Evolutionary conservation across 768 basidiomycete genomes (phyloP).

Genomic region (Bullera alba): DNA sequence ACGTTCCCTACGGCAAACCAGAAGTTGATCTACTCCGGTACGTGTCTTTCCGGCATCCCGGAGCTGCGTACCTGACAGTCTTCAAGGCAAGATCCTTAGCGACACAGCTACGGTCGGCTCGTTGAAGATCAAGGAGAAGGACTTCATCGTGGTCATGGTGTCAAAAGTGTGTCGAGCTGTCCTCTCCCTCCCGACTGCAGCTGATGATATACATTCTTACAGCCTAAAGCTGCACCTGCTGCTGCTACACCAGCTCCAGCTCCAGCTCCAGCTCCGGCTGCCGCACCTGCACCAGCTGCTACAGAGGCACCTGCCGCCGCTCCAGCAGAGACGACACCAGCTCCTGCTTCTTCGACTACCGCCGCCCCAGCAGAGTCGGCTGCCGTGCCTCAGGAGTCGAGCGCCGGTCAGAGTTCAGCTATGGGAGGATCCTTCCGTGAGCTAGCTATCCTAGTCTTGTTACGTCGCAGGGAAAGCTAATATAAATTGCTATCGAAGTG

Average conservation of each 20-base stretch:
- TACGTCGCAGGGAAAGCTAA: slow-evolving; percentile 1
- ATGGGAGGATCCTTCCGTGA: slow-evolving; percentile 31
- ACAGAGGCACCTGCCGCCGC: slow-evolving; percentile 44
- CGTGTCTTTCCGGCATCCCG: slow-evolving; percentile 15
- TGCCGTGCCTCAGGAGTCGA: no score
- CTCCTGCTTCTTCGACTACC: slow-evolving; percentile 45
- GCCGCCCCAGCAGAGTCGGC: no score
- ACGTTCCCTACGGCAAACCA: slow-evolving; percentile 67
- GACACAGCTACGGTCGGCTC: slow-evolving; percentile 83
- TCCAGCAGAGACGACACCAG: slow-evolving; percentile 31
- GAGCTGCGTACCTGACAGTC: background rate
- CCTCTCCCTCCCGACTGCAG: background rate
- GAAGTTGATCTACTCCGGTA: slow-evolving; percentile 94
- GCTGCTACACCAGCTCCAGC: slow-evolving; percentile 42
- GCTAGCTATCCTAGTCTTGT: slow-evolving; percentile 1
- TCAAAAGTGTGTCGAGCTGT: slow-evolving; percentile 74
- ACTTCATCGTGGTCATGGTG: slow-evolving; percentile 98
- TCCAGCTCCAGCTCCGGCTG: slow-evolving; percentile 36
- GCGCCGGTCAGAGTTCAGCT: slow-evolving; percentile 17
- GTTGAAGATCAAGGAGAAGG: slow-evolving; percentile 93
- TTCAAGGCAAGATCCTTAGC: slow-evolving; percentile 75
- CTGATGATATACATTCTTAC: slow-evolving; percentile 18
- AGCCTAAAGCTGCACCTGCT: slow-evolving; percentile 45
- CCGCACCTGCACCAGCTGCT: slow-evolving; percentile 42
- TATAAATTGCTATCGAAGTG: slow-evolving; percentile 44